phyloP scores from a whole-genome alignment of 1,139 yeast species.

The Pichia sp. region DNA sequence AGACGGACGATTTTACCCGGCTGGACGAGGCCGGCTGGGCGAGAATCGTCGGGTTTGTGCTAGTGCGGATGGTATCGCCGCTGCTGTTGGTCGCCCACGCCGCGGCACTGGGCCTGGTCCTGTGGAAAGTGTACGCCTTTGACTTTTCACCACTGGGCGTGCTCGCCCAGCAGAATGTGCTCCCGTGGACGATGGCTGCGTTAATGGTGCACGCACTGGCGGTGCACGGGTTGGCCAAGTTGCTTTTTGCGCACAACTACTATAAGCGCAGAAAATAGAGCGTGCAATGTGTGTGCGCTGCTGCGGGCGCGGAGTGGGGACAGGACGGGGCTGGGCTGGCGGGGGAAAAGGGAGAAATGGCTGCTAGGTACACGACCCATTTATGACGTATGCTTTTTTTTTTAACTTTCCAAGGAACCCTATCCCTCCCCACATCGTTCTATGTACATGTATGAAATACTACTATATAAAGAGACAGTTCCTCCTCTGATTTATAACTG shows the following conservation, averaged over 20 bases:
- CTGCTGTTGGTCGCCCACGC: conserved; percentile 21
- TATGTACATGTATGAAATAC: too few relatives aligned
- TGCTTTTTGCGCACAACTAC: conserved; percentile 20
- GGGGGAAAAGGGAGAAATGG: not conserved
- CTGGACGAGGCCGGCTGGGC: conserved; percentile 15
- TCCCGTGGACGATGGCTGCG: conserved; percentile 19
- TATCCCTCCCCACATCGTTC: not conserved
- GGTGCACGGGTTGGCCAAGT: conserved; percentile 24
- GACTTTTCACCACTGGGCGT: conserved; percentile 16
- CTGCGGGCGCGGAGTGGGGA: too few relatives aligned
- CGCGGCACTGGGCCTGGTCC: conserved; percentile 10
- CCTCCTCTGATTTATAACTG: too few relatives aligned
- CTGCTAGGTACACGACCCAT: too few relatives aligned
- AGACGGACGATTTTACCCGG: conserved; percentile 3
- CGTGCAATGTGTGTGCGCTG: too few relatives aligned
- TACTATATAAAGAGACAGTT: not conserved
- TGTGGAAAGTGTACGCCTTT: conserved; percentile 20
- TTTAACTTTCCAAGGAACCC: too few relatives aligned
- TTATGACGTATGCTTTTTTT: not conserved
- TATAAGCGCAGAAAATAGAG: conserved; percentile 10
- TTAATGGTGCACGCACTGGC: conserved; percentile 16
- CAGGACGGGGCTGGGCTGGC: too few relatives aligned
- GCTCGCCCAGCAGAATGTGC: conserved; percentile 4
- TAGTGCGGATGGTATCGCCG: conserved; percentile 22
- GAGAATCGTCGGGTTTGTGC: conserved; percentile 21